These are phyloP conservation scores for Jaapia argillacea DNA, from an alignment of 768 basidiomycete species.

Conservation along the genomic window DNA sequence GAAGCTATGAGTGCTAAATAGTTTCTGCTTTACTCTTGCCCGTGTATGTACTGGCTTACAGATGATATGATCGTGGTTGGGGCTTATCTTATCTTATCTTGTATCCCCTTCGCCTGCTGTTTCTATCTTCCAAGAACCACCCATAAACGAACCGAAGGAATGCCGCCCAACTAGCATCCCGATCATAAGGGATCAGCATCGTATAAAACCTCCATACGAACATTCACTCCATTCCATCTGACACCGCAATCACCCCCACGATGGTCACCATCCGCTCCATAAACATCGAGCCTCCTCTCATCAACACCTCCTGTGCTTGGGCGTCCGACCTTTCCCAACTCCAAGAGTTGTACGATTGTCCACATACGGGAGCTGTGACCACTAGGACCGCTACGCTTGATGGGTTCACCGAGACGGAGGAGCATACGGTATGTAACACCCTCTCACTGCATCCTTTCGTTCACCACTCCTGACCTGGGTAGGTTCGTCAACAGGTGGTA, in stretches of 20 bases:
- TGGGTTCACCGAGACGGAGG: slow-evolving; percentile 59
- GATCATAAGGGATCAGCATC: no score
- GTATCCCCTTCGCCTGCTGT: no score
- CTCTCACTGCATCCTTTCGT: slow-evolving; percentile 1
- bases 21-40: slow-evolving; percentile 1
- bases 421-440: slow-evolving; percentile 42
- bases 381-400: slow-evolving; percentile 66
- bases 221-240: no score
- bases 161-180: no score
- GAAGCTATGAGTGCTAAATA: slow-evolving; percentile 70
- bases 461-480: not conserved
- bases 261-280: not conserved
- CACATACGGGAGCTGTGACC: slow-evolving; percentile 68
- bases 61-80: no score
- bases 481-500: slow-evolving; percentile 38
- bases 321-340: slow-evolving; percentile 62
- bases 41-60: not conserved
- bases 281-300: slow-evolving; percentile 45
- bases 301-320: slow-evolving; percentile 80
- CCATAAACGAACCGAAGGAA: no score
- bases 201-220: no score
- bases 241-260: not conserved
- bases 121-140: no score
- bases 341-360: slow-evolving; percentile 50
- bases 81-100: no score